Evolutionary conservation across 352 stramenopile genomes (phyloP).

Genomic region (Thalassiosira hispida): DNA sequence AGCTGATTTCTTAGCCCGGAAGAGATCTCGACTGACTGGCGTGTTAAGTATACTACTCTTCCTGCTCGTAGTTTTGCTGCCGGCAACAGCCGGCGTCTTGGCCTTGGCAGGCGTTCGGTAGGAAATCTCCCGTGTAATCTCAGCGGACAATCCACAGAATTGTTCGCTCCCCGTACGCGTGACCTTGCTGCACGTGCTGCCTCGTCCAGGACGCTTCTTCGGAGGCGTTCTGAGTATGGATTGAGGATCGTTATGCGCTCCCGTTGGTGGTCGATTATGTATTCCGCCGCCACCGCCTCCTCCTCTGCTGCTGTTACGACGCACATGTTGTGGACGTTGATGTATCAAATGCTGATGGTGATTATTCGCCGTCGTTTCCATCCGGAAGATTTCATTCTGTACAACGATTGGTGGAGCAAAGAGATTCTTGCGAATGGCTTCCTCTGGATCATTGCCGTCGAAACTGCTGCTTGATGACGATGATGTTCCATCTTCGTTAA

Average conservation of each 20-base stretch:
- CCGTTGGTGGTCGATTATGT: background rate
- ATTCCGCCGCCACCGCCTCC: background rate
- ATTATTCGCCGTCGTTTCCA: slow-evolving; percentile 4
- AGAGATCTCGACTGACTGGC: slow-evolving; percentile 17
- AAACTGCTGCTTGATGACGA: slow-evolving; percentile 4
- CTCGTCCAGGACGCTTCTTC: background rate
- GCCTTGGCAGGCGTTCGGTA: slow-evolving; percentile 7
- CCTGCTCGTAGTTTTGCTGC: background rate
- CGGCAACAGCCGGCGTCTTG: slow-evolving; percentile 2
- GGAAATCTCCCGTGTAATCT: slow-evolving; percentile 37
- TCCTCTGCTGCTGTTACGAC: background rate
- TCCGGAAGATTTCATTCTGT: slow-evolving; percentile 34
- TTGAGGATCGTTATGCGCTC: background rate
- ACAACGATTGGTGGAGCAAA: slow-evolving; percentile 15
- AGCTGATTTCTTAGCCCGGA: slow-evolving; percentile 9
- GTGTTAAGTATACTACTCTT: slow-evolving; percentile 12
- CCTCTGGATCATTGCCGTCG: slow-evolving; percentile 6
- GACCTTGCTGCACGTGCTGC: background rate
- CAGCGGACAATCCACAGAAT: slow-evolving; percentile 44
- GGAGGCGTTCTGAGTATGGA: background rate
- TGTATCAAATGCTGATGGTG: slow-evolving; percentile 1
- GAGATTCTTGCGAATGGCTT: slow-evolving; percentile 24
- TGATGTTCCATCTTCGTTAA: background rate
- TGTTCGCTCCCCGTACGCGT: slow-evolving; percentile 29
- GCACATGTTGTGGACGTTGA: background rate